These are phyloP conservation scores for Tremella fuciformis DNA, from an alignment of 768 basidiomycete genomes.

Conservation along the genomic window DNA sequence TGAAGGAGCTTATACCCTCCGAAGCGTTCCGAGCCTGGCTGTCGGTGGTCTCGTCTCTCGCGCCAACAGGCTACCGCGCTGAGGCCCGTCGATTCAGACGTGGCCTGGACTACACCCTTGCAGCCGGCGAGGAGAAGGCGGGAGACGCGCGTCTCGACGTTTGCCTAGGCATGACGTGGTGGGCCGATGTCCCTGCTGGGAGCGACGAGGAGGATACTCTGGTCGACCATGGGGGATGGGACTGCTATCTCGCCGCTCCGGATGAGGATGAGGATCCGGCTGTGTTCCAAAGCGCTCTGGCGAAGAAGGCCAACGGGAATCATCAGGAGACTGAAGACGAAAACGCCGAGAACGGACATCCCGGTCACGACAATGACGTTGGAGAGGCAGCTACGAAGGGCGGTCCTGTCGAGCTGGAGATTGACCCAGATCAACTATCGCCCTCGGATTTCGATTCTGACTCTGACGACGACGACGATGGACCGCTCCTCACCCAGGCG, in stretches of 20 bases:
- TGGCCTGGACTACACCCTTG: constrained; percentile 91
- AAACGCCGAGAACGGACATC: constrained; percentile 21
- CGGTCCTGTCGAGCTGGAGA: constrained; percentile 45
- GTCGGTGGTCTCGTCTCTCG: constrained; percentile 64
- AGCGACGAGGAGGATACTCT: constrained; percentile 46
- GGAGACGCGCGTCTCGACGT: constrained; percentile 79
- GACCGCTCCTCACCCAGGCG: constrained; percentile 78
- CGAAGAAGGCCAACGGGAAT: constrained; percentile 45
- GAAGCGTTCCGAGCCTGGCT: constrained; percentile 90
- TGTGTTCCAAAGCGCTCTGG: constrained; percentile 71
- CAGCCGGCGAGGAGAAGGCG: constrained; percentile 57
- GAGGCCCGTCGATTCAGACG: constrained; percentile 86
- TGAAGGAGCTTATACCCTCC: constrained; percentile 74
- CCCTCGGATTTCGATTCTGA: constrained; percentile 50
- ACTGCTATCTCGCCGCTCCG: constrained; percentile 95
- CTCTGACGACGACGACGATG: constrained; percentile 60
- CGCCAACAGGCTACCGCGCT: constrained; percentile 69
- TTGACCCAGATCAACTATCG: constrained; percentile 51
- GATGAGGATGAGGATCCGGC: constrained; percentile 94
- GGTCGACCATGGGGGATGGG: constrained; percentile 75
- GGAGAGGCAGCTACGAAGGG: neutral
- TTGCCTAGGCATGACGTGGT: constrained; percentile 78
- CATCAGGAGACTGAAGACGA: constrained; percentile 20
- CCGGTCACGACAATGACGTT: constrained; percentile 6
- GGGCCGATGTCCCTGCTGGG: constrained; percentile 43